These are phyloP conservation scores for Colletotrichum australisinense DNA, from an alignment of 2,329 filamentous ascomycete species.

Conservation along the genomic window DNA sequence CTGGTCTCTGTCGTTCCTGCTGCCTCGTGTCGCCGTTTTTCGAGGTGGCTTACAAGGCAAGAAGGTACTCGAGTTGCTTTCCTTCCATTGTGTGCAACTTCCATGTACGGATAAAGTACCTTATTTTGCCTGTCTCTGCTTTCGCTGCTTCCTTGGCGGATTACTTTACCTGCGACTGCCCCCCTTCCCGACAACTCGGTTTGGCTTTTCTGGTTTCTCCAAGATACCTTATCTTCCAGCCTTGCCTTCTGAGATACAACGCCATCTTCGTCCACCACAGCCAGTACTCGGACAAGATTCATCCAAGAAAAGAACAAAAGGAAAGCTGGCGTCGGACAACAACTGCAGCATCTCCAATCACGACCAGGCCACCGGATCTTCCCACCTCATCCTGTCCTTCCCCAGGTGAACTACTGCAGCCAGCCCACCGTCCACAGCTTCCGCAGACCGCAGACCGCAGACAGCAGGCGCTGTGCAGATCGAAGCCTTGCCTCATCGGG, in stretches of 20 bases:
- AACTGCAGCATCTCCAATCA: not conserved
- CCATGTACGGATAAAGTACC: too few relatives aligned
- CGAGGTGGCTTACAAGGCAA: not conserved
- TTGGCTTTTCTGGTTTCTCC: not conserved
- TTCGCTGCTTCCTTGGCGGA: not conserved
- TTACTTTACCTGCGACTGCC: conserved; percentile 2
- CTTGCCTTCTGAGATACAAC: not conserved
- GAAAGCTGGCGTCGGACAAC: not conserved
- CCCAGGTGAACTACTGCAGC: not conserved
- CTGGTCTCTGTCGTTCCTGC: not conserved
- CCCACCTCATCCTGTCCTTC: not conserved
- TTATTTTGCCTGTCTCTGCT: not conserved
- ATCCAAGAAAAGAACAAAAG: not conserved
- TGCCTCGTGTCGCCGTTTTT: not conserved
- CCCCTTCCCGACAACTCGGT: conserved; percentile 3
- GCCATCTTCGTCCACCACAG: not conserved
- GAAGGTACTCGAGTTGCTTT: too few relatives aligned
- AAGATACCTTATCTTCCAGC: not conserved
- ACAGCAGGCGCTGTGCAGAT: not conserved
- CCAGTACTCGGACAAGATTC: not conserved
- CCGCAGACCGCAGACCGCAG: not conserved
- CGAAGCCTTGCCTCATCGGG: conserved; percentile 6
- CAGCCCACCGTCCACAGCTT: not conserved
- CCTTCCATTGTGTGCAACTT: too few relatives aligned
- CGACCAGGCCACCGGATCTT: not conserved